Base-by-base conservation (phyloP, 371 early-diverging fungal species). In the Chytridium lagenaria region DNA sequence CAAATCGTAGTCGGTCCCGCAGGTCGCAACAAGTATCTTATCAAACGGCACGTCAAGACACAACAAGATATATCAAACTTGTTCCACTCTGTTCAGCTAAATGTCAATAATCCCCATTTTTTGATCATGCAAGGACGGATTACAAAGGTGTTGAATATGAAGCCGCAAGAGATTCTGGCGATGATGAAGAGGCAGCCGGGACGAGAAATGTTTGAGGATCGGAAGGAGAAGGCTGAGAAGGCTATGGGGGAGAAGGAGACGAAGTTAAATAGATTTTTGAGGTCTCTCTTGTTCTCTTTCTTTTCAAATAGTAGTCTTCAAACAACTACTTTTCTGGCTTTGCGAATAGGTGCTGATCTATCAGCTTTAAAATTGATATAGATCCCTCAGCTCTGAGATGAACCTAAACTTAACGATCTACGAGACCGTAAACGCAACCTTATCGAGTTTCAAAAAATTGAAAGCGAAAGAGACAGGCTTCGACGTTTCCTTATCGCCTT, bases 101-200 rank as follows among this genome's bases (percentile, higher is more conserved):
- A 97, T 83, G 93, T 98, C 84, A 95, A 98, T 87, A 98, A 98
- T 77, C 99, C 99, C 19, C 97, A 98, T 78, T 99, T 98, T 77
- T 80, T 99, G 72, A 99, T 96, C 77, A 98, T 99, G 97, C 99
- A 99, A 84, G 99, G 99, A 44, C 89, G 92, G 67, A 98, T 99
- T 78, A 99, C 99, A 28, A 97, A 98, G 77, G 96, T 99, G 1
- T 88, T 99, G 31, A 99, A 97, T 79, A 99, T 99, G 99, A 98
- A 97, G 78, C 97, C 98, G 0, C 88, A 89, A 2, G 98, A 99
- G 77, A 92, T 98, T 31, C 82, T 97, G 37, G 91, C 93, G 36
- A 96, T 99, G 97, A 95, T 99, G 30, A 98, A 99, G 79, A 99
- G 99, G 80, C 98, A 99, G 0, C 98, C 99, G 2, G 99, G 99